These are phyloP conservation scores for Neckera pumila DNA, from an alignment of 225 moss, liverwort and hornwort genomes.

Conservation along the genomic window DNA sequence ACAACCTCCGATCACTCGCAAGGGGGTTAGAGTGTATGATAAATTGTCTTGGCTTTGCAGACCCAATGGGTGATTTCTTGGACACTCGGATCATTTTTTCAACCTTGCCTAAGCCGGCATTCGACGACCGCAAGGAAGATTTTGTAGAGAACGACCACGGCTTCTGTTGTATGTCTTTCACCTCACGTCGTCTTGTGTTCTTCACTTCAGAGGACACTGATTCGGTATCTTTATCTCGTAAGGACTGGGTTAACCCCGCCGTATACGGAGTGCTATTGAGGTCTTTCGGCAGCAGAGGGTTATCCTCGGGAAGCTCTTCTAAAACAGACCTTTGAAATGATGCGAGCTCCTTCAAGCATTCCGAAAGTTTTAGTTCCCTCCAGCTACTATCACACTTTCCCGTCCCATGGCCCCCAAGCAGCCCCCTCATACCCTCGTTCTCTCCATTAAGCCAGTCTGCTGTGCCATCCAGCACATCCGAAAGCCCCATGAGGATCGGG, in stretches of 20 bases:
- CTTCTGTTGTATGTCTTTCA: constrained; percentile 17
- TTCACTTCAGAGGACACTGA: constrained; percentile 5
- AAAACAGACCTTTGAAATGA: constrained; percentile 18
- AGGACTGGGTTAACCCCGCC: not conserved
- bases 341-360: constrained; percentile 43
- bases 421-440: not conserved
- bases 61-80: constrained; percentile 4
- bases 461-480: constrained; percentile 30
- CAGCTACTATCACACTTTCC: not conserved
- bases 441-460: constrained; percentile 8
- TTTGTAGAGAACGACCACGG: constrained; percentile 46
- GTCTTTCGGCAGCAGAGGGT: constrained; percentile 18
- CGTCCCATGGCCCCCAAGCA: not conserved
- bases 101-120: not conserved
- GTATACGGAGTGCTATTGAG: not conserved
- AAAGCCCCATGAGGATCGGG: constrained; percentile 24
- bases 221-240: not conserved
- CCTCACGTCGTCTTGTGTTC: not conserved
- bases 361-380: constrained; percentile 28
- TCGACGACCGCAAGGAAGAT: constrained; percentile 1
- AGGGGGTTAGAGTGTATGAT: constrained; percentile 29
- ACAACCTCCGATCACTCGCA: constrained; percentile 25
- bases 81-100: constrained; percentile 5
- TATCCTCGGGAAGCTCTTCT: constrained; percentile 18
- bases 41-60: constrained; percentile 13